A percentile compares a stretch with the other conserved stretches of the same genome.
These are phyloP conservation scores for Candida tammaniensis DNA, from an alignment of 805 yeast species.

Conservation along the genomic window DNA sequence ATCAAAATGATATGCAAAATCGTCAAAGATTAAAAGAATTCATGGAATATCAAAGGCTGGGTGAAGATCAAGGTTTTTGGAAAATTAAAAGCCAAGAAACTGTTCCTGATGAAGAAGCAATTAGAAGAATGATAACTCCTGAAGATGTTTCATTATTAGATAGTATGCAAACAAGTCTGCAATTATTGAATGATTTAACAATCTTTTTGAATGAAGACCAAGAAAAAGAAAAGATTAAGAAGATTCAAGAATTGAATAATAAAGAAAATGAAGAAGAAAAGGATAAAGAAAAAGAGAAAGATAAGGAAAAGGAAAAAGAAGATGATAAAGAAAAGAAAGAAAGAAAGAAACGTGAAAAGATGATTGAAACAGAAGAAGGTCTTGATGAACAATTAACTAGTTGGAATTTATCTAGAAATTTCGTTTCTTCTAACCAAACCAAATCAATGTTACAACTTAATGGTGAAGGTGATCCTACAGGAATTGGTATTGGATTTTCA, in stretches of 20 bases:
- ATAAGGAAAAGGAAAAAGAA: slow-evolving; percentile 22
- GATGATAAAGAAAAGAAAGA: slow-evolving; percentile 32
- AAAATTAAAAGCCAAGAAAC: slow-evolving; percentile 62
- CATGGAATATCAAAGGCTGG: slow-evolving; percentile 94
- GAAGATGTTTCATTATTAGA: slow-evolving; percentile 87
- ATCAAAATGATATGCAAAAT: slow-evolving; percentile 95
- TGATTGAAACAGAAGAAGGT: slow-evolving; percentile 46
- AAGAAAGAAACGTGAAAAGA: slow-evolving; percentile 29
- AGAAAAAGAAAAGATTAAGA: slow-evolving; percentile 17
- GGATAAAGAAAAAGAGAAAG: slow-evolving; percentile 40
- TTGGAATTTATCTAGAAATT: slow-evolving; percentile 92
- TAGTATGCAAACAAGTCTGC: slow-evolving; percentile 93
- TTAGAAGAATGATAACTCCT: slow-evolving; percentile 82
- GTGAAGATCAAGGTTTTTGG: slow-evolving; percentile 91
- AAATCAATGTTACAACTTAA: slow-evolving; percentile 94
- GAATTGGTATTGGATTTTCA: slow-evolving; percentile 85
- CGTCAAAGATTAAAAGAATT: slow-evolving; percentile 94
- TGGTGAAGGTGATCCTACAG: slow-evolving; percentile 94
- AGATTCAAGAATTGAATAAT: slow-evolving; percentile 24
- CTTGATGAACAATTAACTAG: slow-evolving; percentile 86
- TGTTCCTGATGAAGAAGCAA: slow-evolving; percentile 72
- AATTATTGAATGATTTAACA: slow-evolving; percentile 75
- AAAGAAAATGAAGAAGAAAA: slow-evolving; percentile 40
- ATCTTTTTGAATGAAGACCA: slow-evolving; percentile 37
- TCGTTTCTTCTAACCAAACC: slow-evolving; percentile 90